Conservation (phyloP, 805 yeast species). For the Barnettozyma botsteinii region DNA sequence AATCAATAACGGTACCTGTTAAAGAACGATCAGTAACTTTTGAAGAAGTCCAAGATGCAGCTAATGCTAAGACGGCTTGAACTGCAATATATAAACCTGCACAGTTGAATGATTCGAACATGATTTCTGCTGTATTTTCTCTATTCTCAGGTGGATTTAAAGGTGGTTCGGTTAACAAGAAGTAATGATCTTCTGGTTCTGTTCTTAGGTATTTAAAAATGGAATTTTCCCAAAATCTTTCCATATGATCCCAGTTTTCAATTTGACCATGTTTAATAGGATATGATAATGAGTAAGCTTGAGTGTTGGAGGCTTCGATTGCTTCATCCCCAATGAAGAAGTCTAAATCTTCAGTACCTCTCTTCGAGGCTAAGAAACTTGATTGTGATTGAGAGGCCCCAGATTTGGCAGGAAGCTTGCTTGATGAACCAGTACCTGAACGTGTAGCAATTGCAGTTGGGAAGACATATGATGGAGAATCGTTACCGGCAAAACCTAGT, state of each 20-base stretch:
- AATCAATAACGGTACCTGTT: slow-evolving; percentile 97
- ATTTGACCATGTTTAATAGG: slow-evolving; percentile 98
- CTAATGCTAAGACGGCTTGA: slow-evolving; percentile 96
- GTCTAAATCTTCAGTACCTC: slow-evolving; percentile 92
- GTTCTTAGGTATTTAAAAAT: slow-evolving; percentile 94
- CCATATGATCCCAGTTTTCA: slow-evolving; percentile 99
- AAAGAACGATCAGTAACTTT: slow-evolving; percentile 92
- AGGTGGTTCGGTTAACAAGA: slow-evolving; percentile 95
- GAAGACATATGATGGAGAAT: slow-evolving; percentile 92
- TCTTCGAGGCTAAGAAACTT: slow-evolving; percentile 44
- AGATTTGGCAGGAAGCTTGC: slow-evolving; percentile 38
- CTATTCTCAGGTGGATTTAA: slow-evolving; percentile 99
- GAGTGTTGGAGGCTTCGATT: slow-evolving; percentile 81
- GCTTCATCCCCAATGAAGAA: slow-evolving; percentile 97
- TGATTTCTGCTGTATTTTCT: slow-evolving; percentile 96
- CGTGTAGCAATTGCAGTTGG: slow-evolving; percentile 93
- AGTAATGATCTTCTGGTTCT: slow-evolving; percentile 98
- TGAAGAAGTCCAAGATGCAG: slow-evolving; percentile 98
- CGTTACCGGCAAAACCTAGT: slow-evolving; percentile 97
- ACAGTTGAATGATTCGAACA: slow-evolving; percentile 98
- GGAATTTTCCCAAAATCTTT: slow-evolving; percentile 96
- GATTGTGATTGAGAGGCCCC: slow-evolving; percentile 36
- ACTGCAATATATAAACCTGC: slow-evolving; percentile 98
- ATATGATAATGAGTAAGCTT: slow-evolving; percentile 79
- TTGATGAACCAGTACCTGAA: slow-evolving; percentile 36